Evolutionary conservation across 108 stramenopile genomes (phyloP).

Genomic region (Conticribra guillardii): DNA sequence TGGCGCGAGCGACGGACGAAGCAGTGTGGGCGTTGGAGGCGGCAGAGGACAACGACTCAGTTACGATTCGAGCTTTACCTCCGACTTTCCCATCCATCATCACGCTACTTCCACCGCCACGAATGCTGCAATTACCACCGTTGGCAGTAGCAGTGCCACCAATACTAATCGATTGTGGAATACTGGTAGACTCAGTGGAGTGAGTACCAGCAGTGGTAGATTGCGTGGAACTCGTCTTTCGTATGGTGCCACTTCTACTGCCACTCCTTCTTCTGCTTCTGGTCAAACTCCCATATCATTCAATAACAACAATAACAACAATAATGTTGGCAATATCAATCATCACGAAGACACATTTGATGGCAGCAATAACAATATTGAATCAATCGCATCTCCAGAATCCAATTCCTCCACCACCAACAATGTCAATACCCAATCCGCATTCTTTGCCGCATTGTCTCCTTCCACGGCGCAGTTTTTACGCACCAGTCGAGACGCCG

Average conservation of each 20-base stretch:
- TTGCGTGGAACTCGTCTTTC: conserved; percentile 13
- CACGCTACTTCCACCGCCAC: neutral
- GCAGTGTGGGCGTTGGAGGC: neutral
- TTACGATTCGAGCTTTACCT: neutral
- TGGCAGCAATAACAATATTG: neutral
- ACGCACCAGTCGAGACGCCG: neutral
- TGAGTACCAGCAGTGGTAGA: neutral
- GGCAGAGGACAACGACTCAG: neutral
- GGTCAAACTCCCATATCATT: too few relatives aligned
- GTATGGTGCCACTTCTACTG: neutral
- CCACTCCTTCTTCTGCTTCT: neutral
- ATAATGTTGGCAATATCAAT: too few relatives aligned
- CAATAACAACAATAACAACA: too few relatives aligned
- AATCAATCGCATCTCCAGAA: neutral
- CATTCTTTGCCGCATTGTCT: conserved; percentile 15
- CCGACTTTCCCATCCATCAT: neutral
- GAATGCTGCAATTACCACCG: neutral
- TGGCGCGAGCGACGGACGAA: neutral
- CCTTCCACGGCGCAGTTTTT: conserved; percentile 27
- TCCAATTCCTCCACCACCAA: neutral
- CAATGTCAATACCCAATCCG: conserved; percentile 6
- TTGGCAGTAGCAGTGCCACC: neutral
- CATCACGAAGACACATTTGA: neutral
- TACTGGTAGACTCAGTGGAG: neutral
- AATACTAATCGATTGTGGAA: neutral